phyloP scores from a whole-genome alignment of 2,329 filamentous ascomycete genomes.

The Beauveria sp. region DNA sequence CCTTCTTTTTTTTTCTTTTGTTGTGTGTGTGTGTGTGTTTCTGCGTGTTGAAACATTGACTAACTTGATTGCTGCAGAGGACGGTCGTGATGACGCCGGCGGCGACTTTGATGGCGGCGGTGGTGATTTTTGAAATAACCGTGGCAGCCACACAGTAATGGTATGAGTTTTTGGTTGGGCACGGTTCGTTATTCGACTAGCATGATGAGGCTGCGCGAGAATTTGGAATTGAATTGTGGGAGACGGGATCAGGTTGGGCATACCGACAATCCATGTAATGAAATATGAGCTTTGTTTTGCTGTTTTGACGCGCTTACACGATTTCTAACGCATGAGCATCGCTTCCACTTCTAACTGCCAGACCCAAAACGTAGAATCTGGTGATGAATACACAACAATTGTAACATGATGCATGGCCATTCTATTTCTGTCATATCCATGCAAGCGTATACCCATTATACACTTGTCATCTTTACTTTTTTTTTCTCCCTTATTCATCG shows the following conservation, averaged over 20 bases:
- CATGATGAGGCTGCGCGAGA: too few relatives aligned
- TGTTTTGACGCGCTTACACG: background rate
- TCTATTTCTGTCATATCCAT: too few relatives aligned
- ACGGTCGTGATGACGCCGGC: conserved; percentile 26
- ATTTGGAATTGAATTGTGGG: too few relatives aligned
- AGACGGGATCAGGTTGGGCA: background rate
- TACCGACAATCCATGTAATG: background rate
- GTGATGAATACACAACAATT: too few relatives aligned
- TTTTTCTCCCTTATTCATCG: conserved; percentile 17
- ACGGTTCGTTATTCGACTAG: too few relatives aligned
- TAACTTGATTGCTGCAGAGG: conserved; percentile 15
- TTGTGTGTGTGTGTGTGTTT: background rate
- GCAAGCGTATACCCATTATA: too few relatives aligned
- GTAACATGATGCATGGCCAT: too few relatives aligned
- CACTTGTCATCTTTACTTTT: background rate
- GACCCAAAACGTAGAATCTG: too few relatives aligned
- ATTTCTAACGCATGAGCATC: background rate
- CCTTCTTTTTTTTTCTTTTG: background rate
- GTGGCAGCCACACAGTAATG: background rate
- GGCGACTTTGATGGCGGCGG: conserved; percentile 26
- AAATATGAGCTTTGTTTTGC: background rate
- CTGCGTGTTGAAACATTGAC: background rate
- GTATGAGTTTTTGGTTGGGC: background rate
- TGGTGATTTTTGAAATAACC: conserved; percentile 16
- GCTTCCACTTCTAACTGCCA: too few relatives aligned